Evolutionary conservation across 2,329 filamentous ascomycete species (phyloP).

Genomic region (Zarea fungicola): DNA sequence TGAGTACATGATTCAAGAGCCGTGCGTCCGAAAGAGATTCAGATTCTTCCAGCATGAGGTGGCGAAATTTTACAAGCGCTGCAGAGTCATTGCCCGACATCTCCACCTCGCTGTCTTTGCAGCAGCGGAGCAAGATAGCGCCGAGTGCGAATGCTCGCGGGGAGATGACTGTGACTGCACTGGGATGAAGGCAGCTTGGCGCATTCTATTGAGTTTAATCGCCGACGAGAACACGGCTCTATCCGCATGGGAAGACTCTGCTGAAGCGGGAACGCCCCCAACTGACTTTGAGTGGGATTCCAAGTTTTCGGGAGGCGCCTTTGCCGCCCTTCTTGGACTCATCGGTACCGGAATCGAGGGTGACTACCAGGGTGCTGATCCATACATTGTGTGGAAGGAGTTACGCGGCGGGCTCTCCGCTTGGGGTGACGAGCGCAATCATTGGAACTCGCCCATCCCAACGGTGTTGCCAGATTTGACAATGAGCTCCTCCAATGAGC

Average conservation of each 20-base stretch:
- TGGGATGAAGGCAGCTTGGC: conserved; percentile 1
- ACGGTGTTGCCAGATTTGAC: conserved; percentile 4
- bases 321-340: conserved; percentile 7
- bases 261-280: not conserved
- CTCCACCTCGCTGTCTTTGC: not conserved
- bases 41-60: conserved; percentile 4
- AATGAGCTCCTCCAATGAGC: not conserved
- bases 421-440: conserved; percentile 1
- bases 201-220: conserved; percentile 3
- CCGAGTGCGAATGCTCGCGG: not conserved
- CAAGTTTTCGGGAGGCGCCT: conserved; percentile 3
- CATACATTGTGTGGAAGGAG: not conserved
- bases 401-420: not conserved
- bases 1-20: conserved; percentile 1
- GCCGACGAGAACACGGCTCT: conserved; percentile 5
- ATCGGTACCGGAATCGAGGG: conserved; percentile 5
- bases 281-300: conserved; percentile 1
- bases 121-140: not conserved
- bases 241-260: conserved; percentile 2
- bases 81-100: conserved; percentile 4
- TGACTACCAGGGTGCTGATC: not conserved
- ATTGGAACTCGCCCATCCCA: conserved; percentile 7
- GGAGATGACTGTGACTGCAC: not conserved
- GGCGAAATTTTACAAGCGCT: conserved; percentile 5
- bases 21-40: conserved; percentile 6